Conservation (phyloP, 177 flowering plant genomes). For the Vitis hybrid region DNA sequence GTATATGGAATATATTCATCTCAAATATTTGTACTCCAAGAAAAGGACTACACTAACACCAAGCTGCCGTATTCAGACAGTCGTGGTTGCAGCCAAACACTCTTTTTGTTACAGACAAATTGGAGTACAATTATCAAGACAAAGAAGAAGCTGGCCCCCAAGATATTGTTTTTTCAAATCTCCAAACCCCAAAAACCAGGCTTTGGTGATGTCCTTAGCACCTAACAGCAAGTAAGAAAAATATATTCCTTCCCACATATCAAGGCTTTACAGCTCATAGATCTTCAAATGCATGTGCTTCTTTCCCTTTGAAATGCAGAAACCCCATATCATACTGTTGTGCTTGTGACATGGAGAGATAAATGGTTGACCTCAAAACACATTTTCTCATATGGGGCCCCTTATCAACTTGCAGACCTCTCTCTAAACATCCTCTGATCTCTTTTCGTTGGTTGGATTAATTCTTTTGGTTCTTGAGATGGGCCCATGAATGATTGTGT, state of each 20-base stretch:
- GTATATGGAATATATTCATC: too few relatives aligned
- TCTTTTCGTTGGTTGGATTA: not conserved
- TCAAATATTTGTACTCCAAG: not conserved
- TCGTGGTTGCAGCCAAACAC: constrained; percentile 11
- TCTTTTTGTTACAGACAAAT: not conserved
- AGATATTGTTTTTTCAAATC: too few relatives aligned
- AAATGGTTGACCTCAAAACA: not conserved
- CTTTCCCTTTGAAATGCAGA: not conserved
- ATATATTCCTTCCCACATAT: constrained; percentile 15
- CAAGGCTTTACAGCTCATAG: constrained; percentile 33
- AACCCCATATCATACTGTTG: not conserved
- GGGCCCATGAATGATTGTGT: not conserved
- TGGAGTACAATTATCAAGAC: constrained; percentile 4
- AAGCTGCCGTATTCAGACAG: not conserved
- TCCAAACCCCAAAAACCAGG: not conserved
- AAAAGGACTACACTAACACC: constrained; percentile 13
- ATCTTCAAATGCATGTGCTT: constrained; percentile 8
- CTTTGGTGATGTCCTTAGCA: constrained; percentile 12
- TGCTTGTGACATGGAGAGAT: not conserved
- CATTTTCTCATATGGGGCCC: not conserved
- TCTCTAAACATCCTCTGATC: too few relatives aligned
- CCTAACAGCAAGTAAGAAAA: constrained; percentile 2
- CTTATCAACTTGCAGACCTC: not conserved
- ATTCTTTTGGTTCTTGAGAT: not conserved
- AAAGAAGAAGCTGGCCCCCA: not conserved